These are phyloP conservation scores for Tetrahymena borealis DNA, from an alignment of 73 alveolate genomes.

Conservation along the genomic window DNA sequence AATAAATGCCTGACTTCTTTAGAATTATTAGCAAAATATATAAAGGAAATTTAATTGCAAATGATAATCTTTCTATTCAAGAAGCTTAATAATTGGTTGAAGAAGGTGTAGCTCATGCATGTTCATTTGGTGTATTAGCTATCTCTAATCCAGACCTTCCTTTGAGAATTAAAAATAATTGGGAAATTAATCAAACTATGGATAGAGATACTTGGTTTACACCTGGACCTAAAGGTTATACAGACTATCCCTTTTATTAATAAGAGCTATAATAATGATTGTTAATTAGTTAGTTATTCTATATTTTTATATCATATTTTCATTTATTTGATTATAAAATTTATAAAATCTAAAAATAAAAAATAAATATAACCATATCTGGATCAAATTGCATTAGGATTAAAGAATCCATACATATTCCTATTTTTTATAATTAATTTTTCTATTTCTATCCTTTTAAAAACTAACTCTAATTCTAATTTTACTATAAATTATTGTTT, in stretches of 20 bases:
- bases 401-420: no score
- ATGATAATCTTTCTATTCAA: conserved; percentile 21
- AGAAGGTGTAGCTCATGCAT: conserved; percentile 41
- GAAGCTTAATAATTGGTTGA: conserved; percentile 22
- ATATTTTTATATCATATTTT: neutral
- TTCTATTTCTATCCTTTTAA: no score
- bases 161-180: neutral
- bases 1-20: conserved; percentile 37
- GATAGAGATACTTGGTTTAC: conserved; percentile 29
- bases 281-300: neutral
- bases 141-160: neutral
- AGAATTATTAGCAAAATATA: conserved; percentile 4
- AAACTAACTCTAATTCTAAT: no score
- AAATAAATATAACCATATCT: no score
- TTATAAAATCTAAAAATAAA: no score
- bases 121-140: conserved; percentile 31
- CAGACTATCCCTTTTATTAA: conserved; percentile 36
- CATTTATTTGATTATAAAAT: neutral
- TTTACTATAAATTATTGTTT: no score
- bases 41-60: conserved; percentile 38
- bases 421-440: no score
- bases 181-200: conserved; percentile 21
- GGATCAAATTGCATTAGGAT: no score
- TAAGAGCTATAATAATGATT: conserved; percentile 1
- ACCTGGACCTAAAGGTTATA: conserved; percentile 31